Evolutionary conservation across 148 eudicot genomes (phyloP).

Genomic region (Pharnaceum exiguum): DNA sequence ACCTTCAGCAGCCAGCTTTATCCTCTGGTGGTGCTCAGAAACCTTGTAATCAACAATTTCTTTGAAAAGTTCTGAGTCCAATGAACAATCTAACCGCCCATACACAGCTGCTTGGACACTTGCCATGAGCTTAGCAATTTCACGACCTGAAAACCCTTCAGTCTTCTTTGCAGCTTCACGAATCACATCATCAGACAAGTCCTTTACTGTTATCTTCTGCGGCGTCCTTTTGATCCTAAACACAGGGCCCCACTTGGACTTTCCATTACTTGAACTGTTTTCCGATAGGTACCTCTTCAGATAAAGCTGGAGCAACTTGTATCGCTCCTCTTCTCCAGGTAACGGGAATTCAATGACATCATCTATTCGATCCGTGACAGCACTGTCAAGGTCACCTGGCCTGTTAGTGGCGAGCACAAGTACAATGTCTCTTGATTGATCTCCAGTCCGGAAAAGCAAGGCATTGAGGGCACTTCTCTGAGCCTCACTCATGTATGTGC

Average conservation of each 20-base stretch:
- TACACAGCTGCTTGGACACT: constrained; percentile 95
- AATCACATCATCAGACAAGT: constrained; percentile 64
- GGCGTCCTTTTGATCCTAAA: constrained; percentile 48
- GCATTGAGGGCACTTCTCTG: constrained; percentile 94
- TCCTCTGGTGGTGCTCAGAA: constrained; percentile 77
- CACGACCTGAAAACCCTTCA: constrained; percentile 94
- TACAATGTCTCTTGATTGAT: constrained; percentile 91
- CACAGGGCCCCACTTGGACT: constrained; percentile 46
- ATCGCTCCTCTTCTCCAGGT: constrained; percentile 88
- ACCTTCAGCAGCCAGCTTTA: constrained; percentile 58
- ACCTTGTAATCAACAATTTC: constrained; percentile 94
- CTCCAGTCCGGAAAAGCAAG: constrained; percentile 87
- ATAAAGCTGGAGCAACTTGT: constrained; percentile 76
- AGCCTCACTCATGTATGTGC: constrained; percentile 94
- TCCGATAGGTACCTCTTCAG: constrained; percentile 54
- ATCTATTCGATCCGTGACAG: constrained; percentile 89
- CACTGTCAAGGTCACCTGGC: constrained; percentile 91
- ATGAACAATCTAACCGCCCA: constrained; percentile 77
- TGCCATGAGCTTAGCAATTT: constrained; percentile 91
- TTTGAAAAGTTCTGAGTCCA: constrained; percentile 68
- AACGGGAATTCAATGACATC: constrained; percentile 93
- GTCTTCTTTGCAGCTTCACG: constrained; percentile 79
- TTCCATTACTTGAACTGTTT: constrained; percentile 14
- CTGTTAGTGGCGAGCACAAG: constrained; percentile 95
- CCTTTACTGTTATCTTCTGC: constrained; percentile 58